These are phyloP conservation scores for Euryodendron excelsum DNA, from an alignment of 148 eudicot species.

Conservation along the genomic window DNA sequence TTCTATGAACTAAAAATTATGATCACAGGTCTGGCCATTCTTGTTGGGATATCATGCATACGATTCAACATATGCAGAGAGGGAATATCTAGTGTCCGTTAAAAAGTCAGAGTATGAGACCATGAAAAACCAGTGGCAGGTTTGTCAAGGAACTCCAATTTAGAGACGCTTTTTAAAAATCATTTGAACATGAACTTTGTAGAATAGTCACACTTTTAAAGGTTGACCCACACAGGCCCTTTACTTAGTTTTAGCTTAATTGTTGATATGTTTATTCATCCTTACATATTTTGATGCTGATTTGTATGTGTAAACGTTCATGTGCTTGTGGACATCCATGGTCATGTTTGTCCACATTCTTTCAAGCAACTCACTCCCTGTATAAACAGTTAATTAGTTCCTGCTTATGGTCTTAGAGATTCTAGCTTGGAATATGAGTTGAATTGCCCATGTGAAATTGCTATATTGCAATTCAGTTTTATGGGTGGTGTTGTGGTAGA, in stretches of 20 bases:
- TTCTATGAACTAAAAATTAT: constrained; percentile 12
- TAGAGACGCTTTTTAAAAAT: too few relatives aligned
- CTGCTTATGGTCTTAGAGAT: neutral
- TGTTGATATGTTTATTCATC: neutral
- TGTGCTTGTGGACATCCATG: neutral
- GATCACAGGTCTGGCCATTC: constrained; percentile 76
- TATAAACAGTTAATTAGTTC: neutral
- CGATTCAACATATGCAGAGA: constrained; percentile 90
- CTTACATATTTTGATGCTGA: neutral
- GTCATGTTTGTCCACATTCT: neutral
- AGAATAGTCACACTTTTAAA: too few relatives aligned
- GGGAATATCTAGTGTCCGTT: constrained; percentile 64
- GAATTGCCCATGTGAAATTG: neutral
- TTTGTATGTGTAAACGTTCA: neutral
- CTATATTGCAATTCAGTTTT: neutral
- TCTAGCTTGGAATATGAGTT: neutral
- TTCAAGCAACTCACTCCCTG: neutral
- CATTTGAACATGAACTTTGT: too few relatives aligned
- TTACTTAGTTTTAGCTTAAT: neutral
- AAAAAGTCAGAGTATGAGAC: constrained; percentile 83
- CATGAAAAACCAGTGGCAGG: constrained; percentile 94
- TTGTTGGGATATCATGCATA: constrained; percentile 72
- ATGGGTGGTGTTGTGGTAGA: neutral
- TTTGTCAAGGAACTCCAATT: too few relatives aligned
- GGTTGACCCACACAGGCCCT: too few relatives aligned